Conservation (phyloP, 805 yeast species). For the Wickerhamiella occidentalis region DNA sequence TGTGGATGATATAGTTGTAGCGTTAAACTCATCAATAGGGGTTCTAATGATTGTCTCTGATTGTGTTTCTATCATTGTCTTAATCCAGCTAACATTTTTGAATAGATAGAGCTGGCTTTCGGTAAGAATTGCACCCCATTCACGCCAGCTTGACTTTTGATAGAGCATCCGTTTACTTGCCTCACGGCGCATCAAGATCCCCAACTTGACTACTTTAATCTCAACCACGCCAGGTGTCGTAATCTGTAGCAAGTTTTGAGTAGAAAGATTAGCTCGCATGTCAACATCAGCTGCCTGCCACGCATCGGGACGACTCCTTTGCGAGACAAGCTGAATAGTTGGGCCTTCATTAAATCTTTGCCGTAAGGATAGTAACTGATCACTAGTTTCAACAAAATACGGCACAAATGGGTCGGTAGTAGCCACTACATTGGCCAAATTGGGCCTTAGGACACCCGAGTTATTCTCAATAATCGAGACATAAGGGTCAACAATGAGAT, state of each 20-base stretch:
- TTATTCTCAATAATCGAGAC: conserved; percentile 27
- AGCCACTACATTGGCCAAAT: conserved; percentile 19
- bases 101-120: conserved; percentile 32
- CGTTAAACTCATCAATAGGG: conserved; percentile 30
- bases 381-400: conserved; percentile 18
- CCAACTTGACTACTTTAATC: conserved; percentile 31
- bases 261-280: conserved; percentile 17
- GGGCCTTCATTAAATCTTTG: conserved; percentile 25
- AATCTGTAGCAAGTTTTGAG: conserved; percentile 21
- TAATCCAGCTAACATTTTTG: conserved; percentile 30
- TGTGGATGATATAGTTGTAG: conserved; percentile 29
- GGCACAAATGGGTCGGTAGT: conserved; percentile 25
- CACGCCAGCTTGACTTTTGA: conserved; percentile 28
- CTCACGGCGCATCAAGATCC: conserved; percentile 29
- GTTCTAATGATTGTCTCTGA: conserved; percentile 22
- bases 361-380: conserved; percentile 22
- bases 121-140: conserved; percentile 34
- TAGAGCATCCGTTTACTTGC: conserved; percentile 23
- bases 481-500: conserved; percentile 28
- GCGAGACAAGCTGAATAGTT: conserved; percentile 28
- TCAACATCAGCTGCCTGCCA: conserved; percentile 16
- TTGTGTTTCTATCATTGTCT: conserved; percentile 18
- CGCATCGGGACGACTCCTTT: conserved; percentile 30
- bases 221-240: conserved; percentile 30
- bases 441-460: conserved; percentile 28